Base-by-base conservation (phyloP, 129 eudicot genomes). In the Flaveria ramosissima region DNA sequence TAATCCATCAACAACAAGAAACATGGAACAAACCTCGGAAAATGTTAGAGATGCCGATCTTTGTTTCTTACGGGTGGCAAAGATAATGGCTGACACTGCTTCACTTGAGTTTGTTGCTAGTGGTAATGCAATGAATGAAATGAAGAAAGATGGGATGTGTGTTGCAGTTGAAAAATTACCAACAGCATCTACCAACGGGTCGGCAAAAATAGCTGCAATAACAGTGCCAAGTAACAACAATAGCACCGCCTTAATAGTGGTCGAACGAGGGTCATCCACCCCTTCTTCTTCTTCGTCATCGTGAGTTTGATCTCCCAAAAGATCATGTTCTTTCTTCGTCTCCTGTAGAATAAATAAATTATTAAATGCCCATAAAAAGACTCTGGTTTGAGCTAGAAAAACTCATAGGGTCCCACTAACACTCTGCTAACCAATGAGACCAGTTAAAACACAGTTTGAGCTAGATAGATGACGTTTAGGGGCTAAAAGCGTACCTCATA, bases 191-290 rank as follows among this genome's bases (percentile, higher is more conserved):
- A 95, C 99, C 70, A 95, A 66, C 72, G 99, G 99, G 77, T 95
- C 97, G n/a, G 99, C 97, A 85, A 92, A 95, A 62, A 84, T 84
- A 81, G 99, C 97, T 24, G 97, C 96, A 15, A 95, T 92, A 4
- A 71, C 74, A 16, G 97, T 88, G 39, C 99, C 99, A 3, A 92
- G 79, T 64, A 95, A 69, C 80, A 95, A 68, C 59, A 92, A 51
- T 20, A 92, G 70, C 45, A 65, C 86, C 16, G 99, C 99, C 79
- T 95, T 95, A 48, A 92, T 55, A 46, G 95, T 57, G 48, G 85
- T 89, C 73, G 77, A 53, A 66, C 81, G 84, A 68, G 95, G 75
- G 62, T 91, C 87, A 70, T 88, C 85, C 59, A 83, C 80, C 2
- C 80, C 91, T 68, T 88, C 88, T 26, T 63, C 77, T 68, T 90